phyloP scores from a whole-genome alignment of 2,329 filamentous ascomycete genomes.

The Nigrospora osmanthi region DNA sequence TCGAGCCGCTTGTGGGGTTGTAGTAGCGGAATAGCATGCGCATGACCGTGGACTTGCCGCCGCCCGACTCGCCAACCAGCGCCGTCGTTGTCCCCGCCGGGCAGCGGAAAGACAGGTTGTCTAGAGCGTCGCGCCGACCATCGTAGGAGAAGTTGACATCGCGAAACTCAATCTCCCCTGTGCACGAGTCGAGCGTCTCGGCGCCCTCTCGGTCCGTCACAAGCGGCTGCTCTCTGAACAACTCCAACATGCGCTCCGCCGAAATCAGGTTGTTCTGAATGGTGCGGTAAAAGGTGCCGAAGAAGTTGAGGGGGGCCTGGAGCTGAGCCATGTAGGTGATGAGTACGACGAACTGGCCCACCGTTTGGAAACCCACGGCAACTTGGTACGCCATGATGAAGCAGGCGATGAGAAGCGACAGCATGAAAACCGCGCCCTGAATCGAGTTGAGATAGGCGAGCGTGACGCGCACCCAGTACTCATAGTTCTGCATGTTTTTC shows the following conservation, averaged over 20 bases:
- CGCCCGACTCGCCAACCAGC: conserved; percentile 54
- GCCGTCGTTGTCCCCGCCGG: conserved; percentile 45
- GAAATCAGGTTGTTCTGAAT: conserved; percentile 37
- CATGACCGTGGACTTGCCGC: conserved; percentile 54
- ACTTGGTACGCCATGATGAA: conserved; percentile 54
- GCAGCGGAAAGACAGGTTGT: conserved; percentile 36
- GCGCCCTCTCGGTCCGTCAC: conserved; percentile 31
- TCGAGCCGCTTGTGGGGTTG: conserved; percentile 45
- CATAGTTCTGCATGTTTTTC: conserved; percentile 35
- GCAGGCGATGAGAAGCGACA: conserved; percentile 47
- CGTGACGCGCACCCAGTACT: conserved; percentile 47
- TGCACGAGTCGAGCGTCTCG: conserved; percentile 16
- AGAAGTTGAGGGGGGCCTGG: conserved; percentile 52
- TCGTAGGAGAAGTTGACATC: conserved; percentile 36
- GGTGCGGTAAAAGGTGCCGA: conserved; percentile 40
- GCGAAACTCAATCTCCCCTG: conserved; percentile 31
- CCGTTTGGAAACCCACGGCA: conserved; percentile 40
- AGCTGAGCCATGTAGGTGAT: conserved; percentile 26
- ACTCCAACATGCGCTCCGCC: conserved; percentile 35
- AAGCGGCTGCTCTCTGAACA: conserved; percentile 38
- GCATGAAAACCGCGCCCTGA: conserved; percentile 56
- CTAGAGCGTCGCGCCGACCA: conserved; percentile 4
- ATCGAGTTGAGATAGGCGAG: conserved; percentile 52
- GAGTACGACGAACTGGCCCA: conserved; percentile 45
- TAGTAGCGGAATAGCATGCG: conserved; percentile 55